Evolutionary conservation across 2,329 filamentous ascomycete genomes (phyloP).

Genomic region (Aureobasidium mangrovei): DNA sequence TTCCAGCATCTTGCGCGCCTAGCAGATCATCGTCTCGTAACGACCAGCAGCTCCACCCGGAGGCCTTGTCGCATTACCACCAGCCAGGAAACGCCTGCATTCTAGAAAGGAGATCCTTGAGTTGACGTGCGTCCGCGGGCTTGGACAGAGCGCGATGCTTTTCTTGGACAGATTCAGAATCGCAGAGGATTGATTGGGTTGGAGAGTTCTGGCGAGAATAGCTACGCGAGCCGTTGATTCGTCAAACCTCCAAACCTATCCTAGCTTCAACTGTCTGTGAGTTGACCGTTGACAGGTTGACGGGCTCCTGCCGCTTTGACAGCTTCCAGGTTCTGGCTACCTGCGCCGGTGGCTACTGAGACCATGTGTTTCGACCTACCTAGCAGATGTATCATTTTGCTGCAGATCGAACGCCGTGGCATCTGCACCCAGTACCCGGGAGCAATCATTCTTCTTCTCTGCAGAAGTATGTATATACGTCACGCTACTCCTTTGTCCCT

Average conservation of each 20-base stretch:
- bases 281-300: conserved; percentile 13
- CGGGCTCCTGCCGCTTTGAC: conserved; percentile 13
- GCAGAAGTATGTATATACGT: conserved; percentile 13
- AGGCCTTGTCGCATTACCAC: conserved; percentile 5
- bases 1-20: conserved; percentile 5
- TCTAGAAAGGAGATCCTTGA: neutral
- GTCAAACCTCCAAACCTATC: conserved; percentile 7
- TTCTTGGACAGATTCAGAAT: neutral
- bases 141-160: neutral
- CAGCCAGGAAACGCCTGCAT: conserved; percentile 11
- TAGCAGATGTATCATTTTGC: conserved; percentile 10
- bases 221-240: conserved; percentile 11
- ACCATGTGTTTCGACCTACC: conserved; percentile 7
- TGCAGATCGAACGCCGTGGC: conserved; percentile 7
- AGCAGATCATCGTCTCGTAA: conserved; percentile 11
- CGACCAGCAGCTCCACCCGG: conserved; percentile 3
- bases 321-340: conserved; percentile 11
- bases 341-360: conserved; percentile 12
- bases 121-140: conserved; percentile 10
- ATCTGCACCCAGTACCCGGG: conserved; percentile 6
- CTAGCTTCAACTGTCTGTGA: conserved; percentile 6
- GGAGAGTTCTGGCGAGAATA: neutral
- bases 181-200: conserved; percentile 2
- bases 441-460: conserved; percentile 6
- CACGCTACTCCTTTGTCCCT: conserved; percentile 5